Evolutionary conservation across 208 protist genomes (phyloP).

Genomic region (Crithidia sp.): DNA sequence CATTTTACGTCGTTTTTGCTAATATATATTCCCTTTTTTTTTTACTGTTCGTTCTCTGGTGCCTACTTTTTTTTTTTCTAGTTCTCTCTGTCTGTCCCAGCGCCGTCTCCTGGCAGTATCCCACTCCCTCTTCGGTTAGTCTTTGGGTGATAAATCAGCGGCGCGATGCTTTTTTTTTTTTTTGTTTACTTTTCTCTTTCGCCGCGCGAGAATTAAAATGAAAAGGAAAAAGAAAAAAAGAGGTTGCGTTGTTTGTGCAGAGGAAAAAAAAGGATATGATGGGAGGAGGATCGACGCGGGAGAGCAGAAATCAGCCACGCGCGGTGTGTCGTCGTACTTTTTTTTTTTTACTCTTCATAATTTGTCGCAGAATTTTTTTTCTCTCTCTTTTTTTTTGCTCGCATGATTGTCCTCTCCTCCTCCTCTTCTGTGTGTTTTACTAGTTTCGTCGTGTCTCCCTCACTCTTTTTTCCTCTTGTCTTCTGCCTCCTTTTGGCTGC

Average conservation of each 20-base stretch:
- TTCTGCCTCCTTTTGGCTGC: slow-evolving; percentile 12
- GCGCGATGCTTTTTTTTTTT: not conserved
- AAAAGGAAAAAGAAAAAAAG: too few relatives aligned
- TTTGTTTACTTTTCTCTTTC: not conserved
- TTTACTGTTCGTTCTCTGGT: not conserved
- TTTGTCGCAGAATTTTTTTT: not conserved
- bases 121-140: too few relatives aligned
- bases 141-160: too few relatives aligned
- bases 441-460: not conserved
- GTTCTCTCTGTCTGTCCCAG: not conserved
- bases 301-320: too few relatives aligned
- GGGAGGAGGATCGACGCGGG: not conserved
- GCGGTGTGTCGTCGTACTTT: not conserved
- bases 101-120: too few relatives aligned
- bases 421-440: not conserved
- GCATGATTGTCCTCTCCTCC: not conserved
- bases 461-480: slow-evolving; percentile 19
- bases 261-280: not conserved
- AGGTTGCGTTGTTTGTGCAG: not conserved
- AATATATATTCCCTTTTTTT: too few relatives aligned
- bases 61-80: not conserved
- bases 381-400: not conserved
- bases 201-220: not conserved
- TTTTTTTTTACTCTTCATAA: slow-evolving; percentile 11
- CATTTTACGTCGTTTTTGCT: not conserved